Evolutionary conservation across 2,329 filamentous ascomycete genomes (phyloP).

Genomic region (Chaetomiaceae sp.): DNA sequence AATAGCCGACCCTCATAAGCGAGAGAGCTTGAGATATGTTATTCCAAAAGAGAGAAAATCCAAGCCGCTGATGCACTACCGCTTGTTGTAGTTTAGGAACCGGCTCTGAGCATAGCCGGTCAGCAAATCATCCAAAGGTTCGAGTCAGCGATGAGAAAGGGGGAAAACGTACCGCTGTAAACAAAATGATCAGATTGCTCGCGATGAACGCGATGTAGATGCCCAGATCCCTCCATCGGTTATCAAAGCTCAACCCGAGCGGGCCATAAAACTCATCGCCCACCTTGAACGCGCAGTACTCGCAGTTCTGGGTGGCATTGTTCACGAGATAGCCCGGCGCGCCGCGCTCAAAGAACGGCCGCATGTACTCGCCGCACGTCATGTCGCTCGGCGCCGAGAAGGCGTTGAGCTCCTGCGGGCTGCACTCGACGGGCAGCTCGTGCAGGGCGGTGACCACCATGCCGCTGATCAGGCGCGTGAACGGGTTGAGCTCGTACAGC

Average conservation of each 20-base stretch:
- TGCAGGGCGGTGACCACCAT: slow-evolving; percentile 77
- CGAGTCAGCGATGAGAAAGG: too few species aligned
- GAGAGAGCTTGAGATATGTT: too few species aligned
- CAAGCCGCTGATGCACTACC: slow-evolving; percentile 29
- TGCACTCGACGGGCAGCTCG: slow-evolving; percentile 58
- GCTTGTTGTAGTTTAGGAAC: slow-evolving; percentile 51
- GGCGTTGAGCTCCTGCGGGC: slow-evolving; percentile 55
- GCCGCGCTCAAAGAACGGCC: slow-evolving; percentile 62
- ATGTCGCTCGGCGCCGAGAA: slow-evolving; percentile 61
- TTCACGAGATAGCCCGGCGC: slow-evolving; percentile 67
- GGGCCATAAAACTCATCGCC: slow-evolving; percentile 76
- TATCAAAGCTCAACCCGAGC: slow-evolving; percentile 60
- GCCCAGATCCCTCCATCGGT: slow-evolving; percentile 78
- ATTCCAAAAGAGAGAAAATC: too few species aligned
- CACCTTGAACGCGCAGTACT: slow-evolving; percentile 76
- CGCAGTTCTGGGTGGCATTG: slow-evolving; percentile 59
- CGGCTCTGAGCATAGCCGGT: slow-evolving; percentile 38
- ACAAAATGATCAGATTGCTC: slow-evolving; percentile 66
- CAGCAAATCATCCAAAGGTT: slow-evolving; percentile 1
- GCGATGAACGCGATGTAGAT: slow-evolving; percentile 73
- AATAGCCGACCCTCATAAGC: too few species aligned
- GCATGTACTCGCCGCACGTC: slow-evolving; percentile 73
- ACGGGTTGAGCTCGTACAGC: slow-evolving; percentile 79
- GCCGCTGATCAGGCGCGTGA: slow-evolving; percentile 75
- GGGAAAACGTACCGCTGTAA: slow-evolving; percentile 45